phyloP scores from a whole-genome alignment of 805 yeast species.

The Kodamaea jinghongensis region DNA sequence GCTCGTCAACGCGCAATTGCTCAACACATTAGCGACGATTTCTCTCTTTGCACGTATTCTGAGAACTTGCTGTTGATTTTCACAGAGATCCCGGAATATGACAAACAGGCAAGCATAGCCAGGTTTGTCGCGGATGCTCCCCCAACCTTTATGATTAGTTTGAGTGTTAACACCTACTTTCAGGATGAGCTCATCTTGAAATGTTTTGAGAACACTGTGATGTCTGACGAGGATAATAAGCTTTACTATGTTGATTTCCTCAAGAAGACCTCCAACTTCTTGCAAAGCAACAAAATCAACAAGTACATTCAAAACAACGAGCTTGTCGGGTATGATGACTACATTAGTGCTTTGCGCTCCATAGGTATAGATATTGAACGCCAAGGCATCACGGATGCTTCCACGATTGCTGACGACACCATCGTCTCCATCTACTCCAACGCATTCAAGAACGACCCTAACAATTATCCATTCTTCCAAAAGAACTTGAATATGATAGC shows the following conservation, averaged over 20 bases:
- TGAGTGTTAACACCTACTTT: slow-evolving; percentile 31
- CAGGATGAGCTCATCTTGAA: slow-evolving; percentile 40
- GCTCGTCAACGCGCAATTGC: slow-evolving; percentile 18
- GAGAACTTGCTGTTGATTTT: slow-evolving; percentile 34
- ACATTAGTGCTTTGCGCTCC: slow-evolving; percentile 27
- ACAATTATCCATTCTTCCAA: slow-evolving; percentile 37
- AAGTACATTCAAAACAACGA: slow-evolving; percentile 31
- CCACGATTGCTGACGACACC: slow-evolving; percentile 30
- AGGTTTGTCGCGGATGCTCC: slow-evolving; percentile 17
- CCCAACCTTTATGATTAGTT: slow-evolving; percentile 24
- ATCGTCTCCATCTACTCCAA: slow-evolving; percentile 35
- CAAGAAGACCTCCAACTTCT: slow-evolving; percentile 19
- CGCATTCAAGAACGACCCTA: slow-evolving; percentile 29
- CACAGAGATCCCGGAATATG: slow-evolving; percentile 35
- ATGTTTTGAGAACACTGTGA: slow-evolving; percentile 38
- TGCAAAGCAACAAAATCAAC: slow-evolving; percentile 22
- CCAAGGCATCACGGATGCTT: slow-evolving; percentile 2
- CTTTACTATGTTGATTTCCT: slow-evolving; percentile 39
- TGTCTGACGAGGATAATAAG: slow-evolving; percentile 31
- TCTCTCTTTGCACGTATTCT: slow-evolving; percentile 20
- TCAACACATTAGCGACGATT: slow-evolving; percentile 19
- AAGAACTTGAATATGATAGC: slow-evolving; percentile 27
- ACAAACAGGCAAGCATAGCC: slow-evolving; percentile 30
- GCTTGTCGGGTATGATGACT: slow-evolving; percentile 35
- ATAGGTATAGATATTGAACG: slow-evolving; percentile 20